Base-by-base conservation (phyloP, 441 rosid genomes). In the Erodium texanum region DNA sequence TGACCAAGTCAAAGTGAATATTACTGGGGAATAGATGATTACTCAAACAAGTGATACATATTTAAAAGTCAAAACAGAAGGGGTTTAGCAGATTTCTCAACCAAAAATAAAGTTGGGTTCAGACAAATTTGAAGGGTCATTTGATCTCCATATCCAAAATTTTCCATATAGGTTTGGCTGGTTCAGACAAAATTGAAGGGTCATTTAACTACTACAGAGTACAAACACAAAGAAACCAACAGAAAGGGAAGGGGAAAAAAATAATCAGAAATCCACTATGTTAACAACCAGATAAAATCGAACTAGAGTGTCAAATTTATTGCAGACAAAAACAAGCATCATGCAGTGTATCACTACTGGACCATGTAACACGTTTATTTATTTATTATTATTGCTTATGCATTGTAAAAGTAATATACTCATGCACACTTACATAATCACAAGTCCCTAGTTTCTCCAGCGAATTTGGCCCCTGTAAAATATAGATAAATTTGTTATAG, bases 381-480 rank as follows among this genome's bases (percentile, higher is more conserved):
- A 52, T 52, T 14, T 27, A 1, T 27, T 27, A 27, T 27, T 3
- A 32, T 32, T 32, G 58, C 58, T 52, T n/a, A n/a, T 4, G 58
- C 8, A 18, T 52, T 52, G 19, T 52, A 52, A 18, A 22, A 52
- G 16, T 52, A 59, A 61, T 29, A 48, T 3, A n/a, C 62, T 7
- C 3, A 23, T 15, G 58, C 71, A 62, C 41, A 83, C 96, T 89
- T 77, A 92, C 98, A 67, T 86, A 94, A 73, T 84, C 74, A 54
- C 99, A 94, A 36, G 52, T 50, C 69, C 86, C 97, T 61, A 74
- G 76, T 80, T 75, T 86, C 81, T 77, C 75, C 72, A 94, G 54
- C 43, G 76, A 81, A 66, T 77, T 70, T 63, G 97, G 97, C 75
- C 85, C 97, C 99, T 94, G 83, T 70, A 41, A 79, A 75, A 56